Conservation (phyloP, 176 grass and related monocot species). For the Bothriochloa decipiens region DNA sequence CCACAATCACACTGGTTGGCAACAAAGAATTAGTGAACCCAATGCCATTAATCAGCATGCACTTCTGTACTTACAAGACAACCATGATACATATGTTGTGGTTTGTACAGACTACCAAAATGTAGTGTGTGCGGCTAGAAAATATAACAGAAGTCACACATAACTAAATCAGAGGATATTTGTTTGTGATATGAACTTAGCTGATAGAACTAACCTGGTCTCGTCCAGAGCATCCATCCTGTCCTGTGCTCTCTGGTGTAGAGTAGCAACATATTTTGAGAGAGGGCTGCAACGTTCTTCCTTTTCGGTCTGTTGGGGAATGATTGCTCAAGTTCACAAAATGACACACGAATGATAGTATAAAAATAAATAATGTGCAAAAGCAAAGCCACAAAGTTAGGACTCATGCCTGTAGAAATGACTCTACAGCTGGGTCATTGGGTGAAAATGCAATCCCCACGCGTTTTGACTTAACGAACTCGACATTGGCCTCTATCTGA, state of each 20-base stretch:
- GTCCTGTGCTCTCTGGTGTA: constrained; percentile 66
- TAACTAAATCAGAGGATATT: constrained; percentile 8
- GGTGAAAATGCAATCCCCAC: constrained; percentile 64
- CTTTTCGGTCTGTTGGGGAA: constrained; percentile 73
- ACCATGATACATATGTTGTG: neutral
- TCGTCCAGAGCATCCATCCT: constrained; percentile 72
- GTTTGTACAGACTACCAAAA: constrained; percentile 24
- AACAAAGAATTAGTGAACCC: constrained; percentile 14
- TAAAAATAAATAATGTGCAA: constrained; percentile 28
- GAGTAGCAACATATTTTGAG: constrained; percentile 67
- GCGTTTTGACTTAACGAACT: constrained; percentile 70
- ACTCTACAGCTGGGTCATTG: constrained; percentile 70
- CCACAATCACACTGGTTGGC: constrained; percentile 70
- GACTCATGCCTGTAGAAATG: constrained; percentile 68
- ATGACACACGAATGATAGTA: constrained; percentile 3
- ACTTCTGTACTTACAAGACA: neutral
- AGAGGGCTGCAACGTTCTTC: constrained; percentile 70
- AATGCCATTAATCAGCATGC: constrained; percentile 34
- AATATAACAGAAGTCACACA: constrained; percentile 6
- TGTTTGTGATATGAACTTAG: constrained; percentile 24
- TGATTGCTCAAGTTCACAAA: constrained; percentile 30
- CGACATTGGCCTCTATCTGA: constrained; percentile 75
- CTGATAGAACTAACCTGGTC: constrained; percentile 59
- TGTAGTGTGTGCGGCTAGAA: neutral
- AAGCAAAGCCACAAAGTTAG: constrained; percentile 9